Percentiles rank a stretch among this genome's conserved stretches.
Evolutionary conservation across 2,329 filamentous ascomycete genomes (phyloP).

Genomic region (Xylogone sp.): DNA sequence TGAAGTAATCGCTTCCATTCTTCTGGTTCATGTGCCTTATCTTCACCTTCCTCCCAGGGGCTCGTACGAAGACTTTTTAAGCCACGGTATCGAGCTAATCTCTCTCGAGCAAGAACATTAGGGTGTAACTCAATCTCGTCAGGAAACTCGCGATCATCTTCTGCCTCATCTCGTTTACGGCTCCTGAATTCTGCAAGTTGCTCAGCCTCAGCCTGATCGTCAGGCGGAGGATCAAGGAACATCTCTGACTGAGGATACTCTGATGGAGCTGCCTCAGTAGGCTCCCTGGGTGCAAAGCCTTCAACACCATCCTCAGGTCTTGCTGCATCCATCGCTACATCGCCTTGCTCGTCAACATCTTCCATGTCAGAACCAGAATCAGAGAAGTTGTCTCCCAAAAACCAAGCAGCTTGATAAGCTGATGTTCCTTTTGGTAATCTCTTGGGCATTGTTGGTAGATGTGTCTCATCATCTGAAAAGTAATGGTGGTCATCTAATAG

Average conservation of each 20-base stretch:
- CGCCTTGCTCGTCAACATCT: slow-evolving; percentile 60
- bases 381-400: slow-evolving; percentile 70
- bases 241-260: slow-evolving; percentile 94
- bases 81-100: slow-evolving; percentile 81
- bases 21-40: slow-evolving; percentile 80
- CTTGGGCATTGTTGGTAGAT: slow-evolving; percentile 60
- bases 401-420: slow-evolving; percentile 93
- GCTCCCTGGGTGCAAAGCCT: slow-evolving; percentile 59
- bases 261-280: slow-evolving; percentile 75
- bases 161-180: slow-evolving; percentile 72
- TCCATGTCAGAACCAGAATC: slow-evolving; percentile 81
- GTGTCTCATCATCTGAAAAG: slow-evolving; percentile 82
- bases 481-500: slow-evolving; percentile 96
- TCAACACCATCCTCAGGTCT: slow-evolving; percentile 82
- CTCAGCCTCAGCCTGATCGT: slow-evolving; percentile 76
- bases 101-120: slow-evolving; percentile 78
- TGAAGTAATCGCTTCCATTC: slow-evolving; percentile 85
- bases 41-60: slow-evolving; percentile 84
- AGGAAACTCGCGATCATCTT: slow-evolving; percentile 92
- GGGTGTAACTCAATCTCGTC: slow-evolving; percentile 96
- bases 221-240: slow-evolving; percentile 71
- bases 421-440: slow-evolving; percentile 87
- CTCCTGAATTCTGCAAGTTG: slow-evolving; percentile 79
- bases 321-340: slow-evolving; percentile 47
- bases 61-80: slow-evolving; percentile 88